A percentile compares a stretch with the other conserved stretches of the same genome.
These are phyloP conservation scores for Colletotrichum simmondsii DNA, from an alignment of 2,329 filamentous ascomycete genomes.

Conservation along the genomic window DNA sequence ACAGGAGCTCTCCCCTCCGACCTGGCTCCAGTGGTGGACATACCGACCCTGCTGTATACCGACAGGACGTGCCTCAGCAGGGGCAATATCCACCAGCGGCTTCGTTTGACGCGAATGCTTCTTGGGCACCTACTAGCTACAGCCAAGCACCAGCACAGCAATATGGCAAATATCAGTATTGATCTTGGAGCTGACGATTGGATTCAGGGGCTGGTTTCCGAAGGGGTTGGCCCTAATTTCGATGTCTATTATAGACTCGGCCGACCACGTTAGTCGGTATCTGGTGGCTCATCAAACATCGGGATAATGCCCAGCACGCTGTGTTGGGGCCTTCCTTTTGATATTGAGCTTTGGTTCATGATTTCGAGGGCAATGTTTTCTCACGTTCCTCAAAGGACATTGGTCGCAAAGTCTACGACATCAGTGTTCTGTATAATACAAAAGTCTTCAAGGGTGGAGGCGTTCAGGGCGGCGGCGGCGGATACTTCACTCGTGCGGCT, in stretches of 20 bases:
- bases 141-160: conserved; percentile 46
- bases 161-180: conserved; percentile 50
- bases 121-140: conserved; percentile 46
- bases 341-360: not conserved
- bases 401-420: not conserved
- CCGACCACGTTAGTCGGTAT: not conserved
- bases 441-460: conserved; percentile 21
- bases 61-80: conserved; percentile 25
- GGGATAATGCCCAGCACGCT: not conserved
- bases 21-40: conserved; percentile 55
- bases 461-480: conserved; percentile 21
- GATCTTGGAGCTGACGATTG: conserved; percentile 24
- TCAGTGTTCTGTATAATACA: conserved; percentile 24
- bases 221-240: conserved; percentile 18
- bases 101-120: conserved; percentile 34
- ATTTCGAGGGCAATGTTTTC: not conserved
- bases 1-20: conserved; percentile 64
- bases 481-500: conserved; percentile 3
- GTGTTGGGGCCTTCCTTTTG: not conserved
- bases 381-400: not conserved
- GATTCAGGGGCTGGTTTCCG: conserved; percentile 26
- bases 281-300: not conserved
- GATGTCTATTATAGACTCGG: not conserved
- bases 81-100: not conserved
- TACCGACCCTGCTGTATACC: conserved; percentile 53